Base-by-base conservation (phyloP, 768 basidiomycete species). In the Tulasnella sp. region DNA sequence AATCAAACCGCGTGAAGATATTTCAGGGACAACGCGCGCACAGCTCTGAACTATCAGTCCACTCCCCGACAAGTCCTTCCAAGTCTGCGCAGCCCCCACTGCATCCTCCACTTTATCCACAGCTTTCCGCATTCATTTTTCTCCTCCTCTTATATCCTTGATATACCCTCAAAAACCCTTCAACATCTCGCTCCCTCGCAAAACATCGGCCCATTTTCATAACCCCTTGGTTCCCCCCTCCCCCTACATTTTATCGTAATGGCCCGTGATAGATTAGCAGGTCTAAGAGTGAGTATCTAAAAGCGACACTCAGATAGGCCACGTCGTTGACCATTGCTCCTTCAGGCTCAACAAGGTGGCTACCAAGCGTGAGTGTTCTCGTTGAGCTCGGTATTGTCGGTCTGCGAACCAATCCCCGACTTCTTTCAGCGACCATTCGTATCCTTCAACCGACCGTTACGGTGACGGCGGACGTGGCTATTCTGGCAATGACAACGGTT, bases 221-320 rank as follows among this genome's bases (percentile, higher is more conserved):
- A 62, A 78, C 62, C 38, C 62, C 38, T 62, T 56, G 48, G 39
- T 71, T 42, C 27, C n/a, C 36, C 36, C 21, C 42, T 40, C 38
- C 76, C 24, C 36, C 9, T 34, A 56, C 38, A 80, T 84, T 82
- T 82, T 80, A 75, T 80, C 82, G 85, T 83, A 82, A 93, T 94
- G 92, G 94, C 95, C 82, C 91, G 95, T 90, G 95, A 97, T 87
- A 91, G 95, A 89, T 89, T 97, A 82, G 95, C 84, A 72, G 84
- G 81, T 56, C 58, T 83, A 74, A 83, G 83, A 68, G 85, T 85
- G 78, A 82, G 83, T 83, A 31, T 21, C 58, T 39, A 76, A 34
- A 71, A 39, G 19, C 14, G 19, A 80, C 72, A 34, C 42, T 52
- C 36, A n/a, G 52, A 24, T 39, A 40, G 24, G 31, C 38, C 24